Evolutionary conservation across 208 protist genomes (phyloP), one percentile per base, ranked within the genome.

Genomic region (Tetramitus jugosus): DNA sequence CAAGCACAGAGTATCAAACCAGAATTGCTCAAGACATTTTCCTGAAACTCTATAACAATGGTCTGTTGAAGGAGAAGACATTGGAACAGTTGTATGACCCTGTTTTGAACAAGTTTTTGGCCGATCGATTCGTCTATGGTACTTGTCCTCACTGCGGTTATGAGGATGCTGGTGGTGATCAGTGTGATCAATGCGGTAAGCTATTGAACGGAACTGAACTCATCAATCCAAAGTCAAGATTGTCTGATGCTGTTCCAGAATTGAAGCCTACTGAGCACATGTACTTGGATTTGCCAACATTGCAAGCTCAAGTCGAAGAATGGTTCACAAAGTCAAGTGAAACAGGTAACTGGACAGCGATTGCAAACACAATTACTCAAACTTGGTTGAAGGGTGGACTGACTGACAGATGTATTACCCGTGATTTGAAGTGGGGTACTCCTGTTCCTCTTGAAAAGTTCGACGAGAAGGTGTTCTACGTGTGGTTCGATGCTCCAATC

Each of bases 401-500:
- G 0, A 72, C 89, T 61, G 75, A 86, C 74, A 78, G 90, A 46
- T 93, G 87, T 74, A 93, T 94, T 53, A 92, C 90, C 0, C 80
- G 90, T 56, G 90, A 94, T 72, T 81, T 94, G 23, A 90, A 89
- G 72, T 94, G 90, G 90, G 90, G 88, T 43, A 87, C 84, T 23
- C 89, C 88, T 31, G 88, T 93, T 4, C 90, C 90, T 10, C 13
- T 86, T 29, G 53, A 53, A 52, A 75, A 78, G 10, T 61, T 60
- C 26, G 29, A 17, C 23, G 64, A 40, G 3, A 83, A 88, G 75
- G 88, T 92, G 52, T 92, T 94, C 43, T 94, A 94, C 78, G 90
- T 94, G 31, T 94, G 90, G 90, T 94, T 93, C 76, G 90, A 94
- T 77, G 90, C 90, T 8, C 90, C 90, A 33, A 92, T 93, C 76